These are phyloP conservation scores for Kazachstania africana DNA, from an alignment of 805 yeast species.

Conservation along the genomic window DNA sequence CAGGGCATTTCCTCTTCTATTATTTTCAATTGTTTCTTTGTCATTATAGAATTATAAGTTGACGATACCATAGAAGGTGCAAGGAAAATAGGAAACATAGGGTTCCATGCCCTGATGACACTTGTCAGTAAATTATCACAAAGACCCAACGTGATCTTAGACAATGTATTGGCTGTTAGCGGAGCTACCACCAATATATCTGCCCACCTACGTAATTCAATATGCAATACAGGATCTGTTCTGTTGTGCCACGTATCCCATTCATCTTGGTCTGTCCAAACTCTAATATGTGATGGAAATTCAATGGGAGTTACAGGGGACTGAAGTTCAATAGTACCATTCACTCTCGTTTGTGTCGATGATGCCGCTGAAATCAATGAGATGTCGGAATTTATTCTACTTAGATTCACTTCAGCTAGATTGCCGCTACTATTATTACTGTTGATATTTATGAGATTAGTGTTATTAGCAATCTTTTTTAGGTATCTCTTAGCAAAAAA, in stretches of 20 bases:
- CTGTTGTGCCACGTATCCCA: constrained; percentile 75
- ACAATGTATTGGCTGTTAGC: constrained; percentile 82
- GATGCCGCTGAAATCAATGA: neutral
- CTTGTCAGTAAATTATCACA: constrained; percentile 87
- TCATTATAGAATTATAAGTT: constrained; percentile 79
- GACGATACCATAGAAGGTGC: constrained; percentile 95
- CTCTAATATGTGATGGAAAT: constrained; percentile 54
- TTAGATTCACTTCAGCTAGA: neutral
- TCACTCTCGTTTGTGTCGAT: too few relatives aligned
- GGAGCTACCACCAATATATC: constrained; percentile 88
- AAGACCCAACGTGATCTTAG: constrained; percentile 79
- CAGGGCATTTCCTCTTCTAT: constrained; percentile 86
- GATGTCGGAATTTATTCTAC: neutral
- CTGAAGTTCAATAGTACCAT: neutral
- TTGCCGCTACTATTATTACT: neutral
- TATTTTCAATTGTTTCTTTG: constrained; percentile 67
- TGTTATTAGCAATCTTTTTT: constrained; percentile 4
- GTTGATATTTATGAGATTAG: neutral
- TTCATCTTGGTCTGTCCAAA: constrained; percentile 92
- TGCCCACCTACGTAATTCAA: constrained; percentile 93
- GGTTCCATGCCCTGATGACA: constrained; percentile 93
- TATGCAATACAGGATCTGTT: constrained; percentile 85
- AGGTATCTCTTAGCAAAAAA: constrained; percentile 30
- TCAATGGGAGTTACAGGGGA: constrained; percentile 39
- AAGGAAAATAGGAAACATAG: constrained; percentile 71